Evolutionary conservation across 2,329 filamentous ascomycete species (phyloP).

Genomic region (Proliferodiscus dingleyae): DNA sequence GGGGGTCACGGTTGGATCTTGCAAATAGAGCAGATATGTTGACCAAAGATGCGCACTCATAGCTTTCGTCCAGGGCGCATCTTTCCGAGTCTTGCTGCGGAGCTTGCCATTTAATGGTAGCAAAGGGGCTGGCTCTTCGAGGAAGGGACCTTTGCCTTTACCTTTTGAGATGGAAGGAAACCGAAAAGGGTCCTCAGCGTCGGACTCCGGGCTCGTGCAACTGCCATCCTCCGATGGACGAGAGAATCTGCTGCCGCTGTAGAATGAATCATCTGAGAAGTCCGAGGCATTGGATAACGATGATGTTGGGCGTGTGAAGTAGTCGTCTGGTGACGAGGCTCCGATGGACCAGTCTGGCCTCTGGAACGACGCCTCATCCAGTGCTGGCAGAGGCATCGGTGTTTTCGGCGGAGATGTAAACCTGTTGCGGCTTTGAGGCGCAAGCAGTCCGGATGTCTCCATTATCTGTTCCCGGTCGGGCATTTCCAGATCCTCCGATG

Average conservation of each 20-base stretch:
- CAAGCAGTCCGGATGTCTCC: slow-evolving; percentile 18
- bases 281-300: slow-evolving; percentile 36
- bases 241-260: slow-evolving; percentile 54
- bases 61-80: slow-evolving; percentile 57
- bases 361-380: slow-evolving; percentile 12
- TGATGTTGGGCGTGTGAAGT: slow-evolving; percentile 25
- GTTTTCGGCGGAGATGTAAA: slow-evolving; percentile 51
- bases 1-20: slow-evolving; percentile 63
- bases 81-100: slow-evolving; percentile 27
- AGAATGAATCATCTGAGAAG: slow-evolving; percentile 53
- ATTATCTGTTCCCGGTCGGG: slow-evolving; percentile 17
- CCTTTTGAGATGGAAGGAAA: slow-evolving; percentile 24
- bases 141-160: slow-evolving; percentile 16
- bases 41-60: slow-evolving; percentile 64
- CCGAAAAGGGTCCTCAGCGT: slow-evolving; percentile 34
- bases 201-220: slow-evolving; percentile 47
- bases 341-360: slow-evolving; percentile 30
- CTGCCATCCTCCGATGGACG: slow-evolving; percentile 51
- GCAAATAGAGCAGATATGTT: slow-evolving; percentile 59
- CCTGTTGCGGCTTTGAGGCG: slow-evolving; percentile 18
- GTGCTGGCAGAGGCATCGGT: slow-evolving; percentile 39
- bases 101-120: slow-evolving; percentile 22
- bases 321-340: slow-evolving; percentile 16
- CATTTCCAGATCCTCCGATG: slow-evolving; percentile 24
- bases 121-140: slow-evolving; percentile 4